Percentiles rank a stretch among this genome's conserved stretches.
phyloP scores from a whole-genome alignment of 495 filamentous ascomycete species.

The Acidiella bohemica region DNA sequence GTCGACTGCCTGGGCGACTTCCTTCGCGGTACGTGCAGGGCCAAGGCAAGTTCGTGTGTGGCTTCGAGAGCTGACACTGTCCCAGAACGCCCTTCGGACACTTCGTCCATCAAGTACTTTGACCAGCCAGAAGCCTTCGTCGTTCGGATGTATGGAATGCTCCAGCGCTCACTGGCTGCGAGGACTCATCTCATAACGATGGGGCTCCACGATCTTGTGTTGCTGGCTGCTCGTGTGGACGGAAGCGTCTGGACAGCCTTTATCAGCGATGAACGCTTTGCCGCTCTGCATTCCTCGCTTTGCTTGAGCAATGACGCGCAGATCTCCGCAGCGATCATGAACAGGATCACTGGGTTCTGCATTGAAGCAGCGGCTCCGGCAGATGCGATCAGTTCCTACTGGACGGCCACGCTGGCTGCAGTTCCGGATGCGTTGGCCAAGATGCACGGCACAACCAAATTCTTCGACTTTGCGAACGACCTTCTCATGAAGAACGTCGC shows the following conservation, averaged over 20 bases:
- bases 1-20: constrained; percentile 4
- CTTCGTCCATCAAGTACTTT: neutral
- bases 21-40: constrained; percentile 3
- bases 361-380: neutral
- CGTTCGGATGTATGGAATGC: neutral
- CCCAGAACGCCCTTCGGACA: constrained; percentile 3
- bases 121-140: neutral
- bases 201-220: neutral
- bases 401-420: neutral
- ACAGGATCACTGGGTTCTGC: constrained; percentile 3
- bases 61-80: constrained; percentile 1
- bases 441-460: neutral
- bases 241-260: neutral
- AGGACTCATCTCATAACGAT: too few species aligned
- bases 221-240: constrained; percentile 4
- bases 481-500: neutral
- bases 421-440: neutral
- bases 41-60: neutral
- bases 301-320: neutral
- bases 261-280: neutral
- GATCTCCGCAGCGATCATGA: neutral
- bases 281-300: constrained; percentile 1
- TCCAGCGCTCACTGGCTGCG: too few species aligned
- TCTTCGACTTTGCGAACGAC: constrained; percentile 5
- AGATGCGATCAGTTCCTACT: constrained; percentile 1